Conservation (phyloP, 108 stramenopile species). For the Cyclotella atomus region DNA sequence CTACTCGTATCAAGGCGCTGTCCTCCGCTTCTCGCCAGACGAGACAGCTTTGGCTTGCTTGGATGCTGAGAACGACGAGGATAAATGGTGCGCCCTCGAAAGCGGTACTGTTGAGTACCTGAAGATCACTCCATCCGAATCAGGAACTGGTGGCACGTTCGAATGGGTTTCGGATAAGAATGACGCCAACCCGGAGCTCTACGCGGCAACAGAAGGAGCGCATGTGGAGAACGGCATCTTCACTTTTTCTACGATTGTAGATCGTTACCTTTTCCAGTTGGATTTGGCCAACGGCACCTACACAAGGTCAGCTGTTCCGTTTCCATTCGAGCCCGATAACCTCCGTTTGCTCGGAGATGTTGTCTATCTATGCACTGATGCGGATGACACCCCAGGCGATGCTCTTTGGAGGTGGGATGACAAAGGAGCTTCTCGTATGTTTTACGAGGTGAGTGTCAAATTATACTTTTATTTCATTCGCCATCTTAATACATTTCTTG, state of each 20-base stretch:
- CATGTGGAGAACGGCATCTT: slow-evolving; percentile 19
- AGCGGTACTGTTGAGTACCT: slow-evolving; percentile 19
- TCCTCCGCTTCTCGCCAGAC: slow-evolving; percentile 27
- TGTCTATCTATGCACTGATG: slow-evolving; percentile 18
- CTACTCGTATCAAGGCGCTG: slow-evolving; percentile 11
- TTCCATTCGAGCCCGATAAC: slow-evolving; percentile 15
- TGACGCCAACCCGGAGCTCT: slow-evolving; percentile 13
- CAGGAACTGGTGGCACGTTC: slow-evolving; percentile 25
- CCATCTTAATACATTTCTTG: no score
- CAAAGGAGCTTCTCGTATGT: slow-evolving; percentile 20
- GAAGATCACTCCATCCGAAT: slow-evolving; percentile 9
- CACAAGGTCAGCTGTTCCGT: slow-evolving; percentile 16
- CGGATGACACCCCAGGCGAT: slow-evolving; percentile 6
- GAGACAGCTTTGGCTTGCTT: slow-evolving; percentile 21
- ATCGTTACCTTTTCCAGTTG: slow-evolving; percentile 11
- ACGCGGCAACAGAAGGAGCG: slow-evolving; percentile 9
- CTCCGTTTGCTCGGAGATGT: slow-evolving; percentile 11
- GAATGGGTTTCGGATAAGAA: slow-evolving; percentile 21
- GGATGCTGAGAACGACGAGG: slow-evolving; percentile 5
- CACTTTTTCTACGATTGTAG: slow-evolving; percentile 17
- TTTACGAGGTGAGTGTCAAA: slow-evolving; percentile 19
- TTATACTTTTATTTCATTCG: no score
- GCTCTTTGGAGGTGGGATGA: slow-evolving; percentile 20
- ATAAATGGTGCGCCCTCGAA: slow-evolving; percentile 25
- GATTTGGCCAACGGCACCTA: slow-evolving; percentile 5